Percentiles rank a stretch among this genome's conserved stretches.
phyloP scores from a whole-genome alignment of 306 rosid species.

The Begonia masoniana region DNA sequence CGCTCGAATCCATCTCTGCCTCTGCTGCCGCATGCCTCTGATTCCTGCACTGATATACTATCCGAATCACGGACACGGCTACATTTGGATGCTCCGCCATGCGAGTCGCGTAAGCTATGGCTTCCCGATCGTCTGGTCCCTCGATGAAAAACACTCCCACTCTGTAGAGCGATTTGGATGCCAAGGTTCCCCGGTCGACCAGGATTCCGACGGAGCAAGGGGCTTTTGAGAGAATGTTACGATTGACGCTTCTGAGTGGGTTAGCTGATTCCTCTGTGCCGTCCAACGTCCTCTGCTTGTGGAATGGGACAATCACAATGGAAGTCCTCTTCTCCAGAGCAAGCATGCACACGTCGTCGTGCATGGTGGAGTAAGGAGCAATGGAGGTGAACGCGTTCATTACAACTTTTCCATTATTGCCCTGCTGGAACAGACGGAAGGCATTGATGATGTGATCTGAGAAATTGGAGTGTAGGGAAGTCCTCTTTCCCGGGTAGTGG shows the following conservation, averaged over 20 bases:
- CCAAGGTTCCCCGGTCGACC: conserved; percentile 22
- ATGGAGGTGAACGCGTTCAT: conserved; percentile 32
- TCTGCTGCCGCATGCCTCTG: not conserved
- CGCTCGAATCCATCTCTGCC: conserved; percentile 11
- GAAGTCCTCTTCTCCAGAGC: conserved; percentile 26
- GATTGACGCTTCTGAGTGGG: conserved; percentile 29
- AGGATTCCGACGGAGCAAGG: conserved; percentile 53
- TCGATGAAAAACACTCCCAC: conserved; percentile 32
- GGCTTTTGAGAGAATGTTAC: conserved; percentile 27
- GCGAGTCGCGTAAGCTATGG: conserved; percentile 11
- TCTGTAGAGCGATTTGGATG: conserved; percentile 1
- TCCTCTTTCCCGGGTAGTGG: conserved; percentile 4
- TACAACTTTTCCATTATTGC: conserved; percentile 3
- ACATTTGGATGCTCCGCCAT: conserved; percentile 11
- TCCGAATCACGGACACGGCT: conserved; percentile 9
- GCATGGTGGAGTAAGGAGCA: conserved; percentile 51
- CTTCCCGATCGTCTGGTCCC: conserved; percentile 61
- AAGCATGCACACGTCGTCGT: conserved; percentile 38
- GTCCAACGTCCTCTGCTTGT: conserved; percentile 9
- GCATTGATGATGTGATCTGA: conserved; percentile 32
- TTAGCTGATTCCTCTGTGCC: not conserved
- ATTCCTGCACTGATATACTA: conserved; percentile 4
- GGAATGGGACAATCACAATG: conserved; percentile 47
- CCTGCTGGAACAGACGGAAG: conserved; percentile 24
- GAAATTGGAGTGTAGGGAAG: not conserved